Evolutionary conservation across 108 stramenopile genomes (phyloP).

Genomic region (Skeletonema grethae): DNA sequence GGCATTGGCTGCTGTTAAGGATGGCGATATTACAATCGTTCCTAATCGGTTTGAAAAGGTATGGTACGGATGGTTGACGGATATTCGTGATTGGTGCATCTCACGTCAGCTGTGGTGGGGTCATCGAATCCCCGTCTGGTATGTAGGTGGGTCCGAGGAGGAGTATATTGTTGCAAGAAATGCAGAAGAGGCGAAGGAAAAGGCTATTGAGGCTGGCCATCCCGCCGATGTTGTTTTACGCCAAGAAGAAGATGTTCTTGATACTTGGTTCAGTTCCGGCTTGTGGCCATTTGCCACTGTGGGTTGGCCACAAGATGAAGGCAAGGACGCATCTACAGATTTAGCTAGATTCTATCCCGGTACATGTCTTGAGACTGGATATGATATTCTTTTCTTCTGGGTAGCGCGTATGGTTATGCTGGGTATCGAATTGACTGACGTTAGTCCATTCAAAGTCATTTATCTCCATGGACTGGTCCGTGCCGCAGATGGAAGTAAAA

Average conservation of each 20-base stretch:
- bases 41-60: slow-evolving; percentile 92
- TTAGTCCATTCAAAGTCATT: slow-evolving; percentile 93
- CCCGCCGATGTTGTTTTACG: slow-evolving; percentile 67
- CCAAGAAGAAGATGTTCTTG: slow-evolving; percentile 95
- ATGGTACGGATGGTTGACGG: slow-evolving; percentile 93
- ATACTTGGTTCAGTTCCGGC: slow-evolving; percentile 99
- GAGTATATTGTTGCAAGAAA: slow-evolving; percentile 89
- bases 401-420: slow-evolving; percentile 99
- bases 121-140: slow-evolving; percentile 96
- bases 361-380: slow-evolving; percentile 96
- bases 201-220: slow-evolving; percentile 71
- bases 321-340: slow-evolving; percentile 63
- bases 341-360: slow-evolving; percentile 91
- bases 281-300: slow-evolving; percentile 97
- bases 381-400: slow-evolving; percentile 99
- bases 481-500: slow-evolving; percentile 95
- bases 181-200: slow-evolving; percentile 79
- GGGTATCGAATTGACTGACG: slow-evolving; percentile 89
- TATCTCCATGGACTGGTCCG: slow-evolving; percentile 96
- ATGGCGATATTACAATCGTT: slow-evolving; percentile 89
- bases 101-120: slow-evolving; percentile 98
- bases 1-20: slow-evolving; percentile 86
- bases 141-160: slow-evolving; percentile 72
- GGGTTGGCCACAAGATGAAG: slow-evolving; percentile 86
- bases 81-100: slow-evolving; percentile 96